These are phyloP conservation scores for Waltergamsia citrina DNA, from an alignment of 2,329 filamentous ascomycete species.

Conservation along the genomic window DNA sequence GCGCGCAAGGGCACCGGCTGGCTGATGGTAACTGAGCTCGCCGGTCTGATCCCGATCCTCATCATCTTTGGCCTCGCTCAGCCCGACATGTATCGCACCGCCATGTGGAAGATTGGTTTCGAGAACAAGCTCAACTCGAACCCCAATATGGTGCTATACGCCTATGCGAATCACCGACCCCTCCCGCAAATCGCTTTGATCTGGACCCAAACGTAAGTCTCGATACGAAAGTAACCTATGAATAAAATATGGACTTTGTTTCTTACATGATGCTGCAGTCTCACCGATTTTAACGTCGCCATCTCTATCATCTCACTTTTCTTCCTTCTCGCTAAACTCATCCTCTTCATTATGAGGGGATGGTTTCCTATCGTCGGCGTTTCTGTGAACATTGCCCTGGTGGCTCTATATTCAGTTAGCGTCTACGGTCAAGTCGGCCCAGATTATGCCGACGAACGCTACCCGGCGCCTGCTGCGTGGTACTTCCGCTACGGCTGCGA, in stretches of 20 bases:
- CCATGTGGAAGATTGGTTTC: constrained; percentile 64
- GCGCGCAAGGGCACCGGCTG: constrained; percentile 46
- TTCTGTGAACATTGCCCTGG: constrained; percentile 45
- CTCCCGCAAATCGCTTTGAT: constrained; percentile 56
- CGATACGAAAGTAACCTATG: too few species aligned
- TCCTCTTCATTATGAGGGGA: constrained; percentile 60
- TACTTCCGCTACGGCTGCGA: constrained; percentile 64
- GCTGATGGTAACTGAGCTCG: constrained; percentile 58
- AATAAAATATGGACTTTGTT: neutral
- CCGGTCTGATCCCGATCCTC: constrained; percentile 54
- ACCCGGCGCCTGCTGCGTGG: constrained; percentile 58
- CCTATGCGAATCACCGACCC: constrained; percentile 60
- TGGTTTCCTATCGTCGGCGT: constrained; percentile 59
- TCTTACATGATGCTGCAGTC: constrained; percentile 29
- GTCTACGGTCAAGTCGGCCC: constrained; percentile 64
- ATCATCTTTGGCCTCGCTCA: constrained; percentile 65
- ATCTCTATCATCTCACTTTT: constrained; percentile 70
- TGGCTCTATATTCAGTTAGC: constrained; percentile 55
- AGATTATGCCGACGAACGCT: constrained; percentile 57
- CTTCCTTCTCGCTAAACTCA: constrained; percentile 61
- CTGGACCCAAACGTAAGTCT: constrained; percentile 62
- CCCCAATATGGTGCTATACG: constrained; percentile 59
- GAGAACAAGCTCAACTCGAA: constrained; percentile 67
- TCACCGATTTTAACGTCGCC: constrained; percentile 68
- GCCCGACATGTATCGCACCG: constrained; percentile 62